Conservation (phyloP, 108 stramenopile genomes). For the Aurantiochytrium sp. region DNA sequence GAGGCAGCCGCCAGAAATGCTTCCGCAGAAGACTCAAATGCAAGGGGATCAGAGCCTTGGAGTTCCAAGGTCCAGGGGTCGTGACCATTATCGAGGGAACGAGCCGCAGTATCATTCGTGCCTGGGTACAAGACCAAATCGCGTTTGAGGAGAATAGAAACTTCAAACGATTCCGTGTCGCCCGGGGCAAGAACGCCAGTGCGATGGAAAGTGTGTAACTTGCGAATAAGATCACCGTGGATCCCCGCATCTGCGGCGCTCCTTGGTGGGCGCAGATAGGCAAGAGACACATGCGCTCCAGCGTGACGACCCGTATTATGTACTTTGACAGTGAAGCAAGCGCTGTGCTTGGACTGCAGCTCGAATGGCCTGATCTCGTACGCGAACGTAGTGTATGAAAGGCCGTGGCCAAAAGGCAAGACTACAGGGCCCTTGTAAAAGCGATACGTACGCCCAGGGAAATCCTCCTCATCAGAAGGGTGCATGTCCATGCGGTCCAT, state of each 20-base stretch:
- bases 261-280: background rate
- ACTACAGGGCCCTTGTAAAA: constrained; percentile 32
- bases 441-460: constrained; percentile 40
- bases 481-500: constrained; percentile 32
- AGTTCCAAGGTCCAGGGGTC: too few species aligned
- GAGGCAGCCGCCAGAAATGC: background rate
- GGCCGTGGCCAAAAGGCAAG: constrained; percentile 32
- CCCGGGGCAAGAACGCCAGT: background rate
- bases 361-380: background rate
- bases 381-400: constrained; percentile 28
- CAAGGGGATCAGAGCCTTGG: background rate
- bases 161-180: background rate
- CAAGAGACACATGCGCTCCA: background rate
- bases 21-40: background rate
- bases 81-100: too few species aligned
- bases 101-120: background rate
- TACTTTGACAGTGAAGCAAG: background rate
- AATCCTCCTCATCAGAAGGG: background rate
- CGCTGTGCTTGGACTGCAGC: background rate
- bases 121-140: background rate
- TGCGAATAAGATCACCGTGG: background rate
- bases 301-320: background rate
- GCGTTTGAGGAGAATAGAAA: background rate
- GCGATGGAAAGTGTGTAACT: background rate
- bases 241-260: background rate